Base-by-base conservation (phyloP, 352 stramenopile genomes). In the Globisporangium lucens region DNA sequence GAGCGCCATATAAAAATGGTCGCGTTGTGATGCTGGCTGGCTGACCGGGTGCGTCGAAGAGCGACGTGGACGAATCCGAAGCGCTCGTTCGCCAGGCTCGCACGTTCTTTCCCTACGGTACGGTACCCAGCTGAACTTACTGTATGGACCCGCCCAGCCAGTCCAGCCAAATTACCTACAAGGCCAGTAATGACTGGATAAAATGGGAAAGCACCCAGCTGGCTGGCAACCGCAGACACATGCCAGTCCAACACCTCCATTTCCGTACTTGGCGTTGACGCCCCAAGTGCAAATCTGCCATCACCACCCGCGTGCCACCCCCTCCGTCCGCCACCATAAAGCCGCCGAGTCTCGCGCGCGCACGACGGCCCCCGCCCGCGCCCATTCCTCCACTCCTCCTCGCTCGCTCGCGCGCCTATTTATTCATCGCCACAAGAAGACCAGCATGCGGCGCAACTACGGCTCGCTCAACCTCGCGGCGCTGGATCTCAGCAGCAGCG, bases 401-500 rank as follows among this genome's bases (percentile, higher is more conserved):
- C 56, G 9, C 10, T 30, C 1, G 29, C 55, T 46, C 38, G 38
- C 38, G 38, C 43, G 43, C 43, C 64, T 57, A 46, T 57, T 57
- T 65, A 65, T 65, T 65, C 4, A 24, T 36, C 4, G 7, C 56
- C 29, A 35, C 8, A 15, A 52, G 22, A 9, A 29, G 9, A 30
- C 9, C 62, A 63, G 24, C 66, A 87, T 87, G 78, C 73, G 78
- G 58, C 78, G 78, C 51, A 87, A 87, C 69, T 87, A 77, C 61
- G 78, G 78, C 63, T 87, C 78, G 33, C 71, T 84, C 33, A 77
- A 87, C 63, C 75, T 87, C 49, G 73, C 73, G n/a, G 78, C 78
- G 56, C 53, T 87, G 33, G 78, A 82, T 66, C 67, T 82, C 51
- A 67, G 70, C 27, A 64, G 52, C 49, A 66, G 70, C 30, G 61